A percentile compares a stretch with the other conserved stretches of the same genome.
Evolutionary conservation across 768 basidiomycete genomes (phyloP).

Genomic region (Trametes cubensis): DNA sequence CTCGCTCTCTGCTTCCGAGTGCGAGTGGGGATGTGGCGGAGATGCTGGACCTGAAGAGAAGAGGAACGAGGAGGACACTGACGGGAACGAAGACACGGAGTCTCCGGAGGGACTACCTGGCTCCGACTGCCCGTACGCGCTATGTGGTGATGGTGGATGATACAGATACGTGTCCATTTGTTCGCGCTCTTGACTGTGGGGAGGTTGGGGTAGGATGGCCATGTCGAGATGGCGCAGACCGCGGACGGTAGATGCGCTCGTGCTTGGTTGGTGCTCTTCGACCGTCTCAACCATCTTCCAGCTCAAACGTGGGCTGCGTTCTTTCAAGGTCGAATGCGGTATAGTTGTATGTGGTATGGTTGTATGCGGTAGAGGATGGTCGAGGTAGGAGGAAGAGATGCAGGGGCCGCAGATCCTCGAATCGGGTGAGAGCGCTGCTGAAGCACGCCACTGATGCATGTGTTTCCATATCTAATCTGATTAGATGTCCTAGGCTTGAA

Average conservation of each 20-base stretch:
- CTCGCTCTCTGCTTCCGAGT: slow-evolving; percentile 37
- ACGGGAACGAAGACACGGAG: slow-evolving; percentile 71
- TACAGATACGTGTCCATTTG: slow-evolving; percentile 33
- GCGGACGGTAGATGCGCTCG: slow-evolving; percentile 32
- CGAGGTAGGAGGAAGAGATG: slow-evolving; percentile 1
- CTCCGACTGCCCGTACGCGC: slow-evolving; percentile 52
- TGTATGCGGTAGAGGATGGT: neutral
- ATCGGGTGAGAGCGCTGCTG: slow-evolving; percentile 9
- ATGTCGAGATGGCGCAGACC: slow-evolving; percentile 25
- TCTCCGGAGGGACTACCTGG: slow-evolving; percentile 63
- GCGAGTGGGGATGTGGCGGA: slow-evolving; percentile 55
- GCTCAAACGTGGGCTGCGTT: too few species aligned
- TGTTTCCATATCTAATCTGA: slow-evolving; percentile 6
- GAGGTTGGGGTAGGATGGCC: slow-evolving; percentile 12
- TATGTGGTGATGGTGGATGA: slow-evolving; percentile 51
- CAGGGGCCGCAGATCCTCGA: slow-evolving; percentile 16
- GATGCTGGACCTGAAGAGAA: slow-evolving; percentile 75
- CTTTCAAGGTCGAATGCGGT: neutral
- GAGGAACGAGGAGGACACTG: slow-evolving; percentile 75
- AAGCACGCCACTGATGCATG: slow-evolving; percentile 22
- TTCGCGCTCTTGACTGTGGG: neutral
- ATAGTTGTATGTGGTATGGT: neutral
- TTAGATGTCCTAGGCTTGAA: neutral
- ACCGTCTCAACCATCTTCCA: neutral
- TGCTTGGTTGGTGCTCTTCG: slow-evolving; percentile 25